These are phyloP conservation scores for Aciculosporium take DNA, from an alignment of 2,329 filamentous ascomycete species.

Conservation along the genomic window DNA sequence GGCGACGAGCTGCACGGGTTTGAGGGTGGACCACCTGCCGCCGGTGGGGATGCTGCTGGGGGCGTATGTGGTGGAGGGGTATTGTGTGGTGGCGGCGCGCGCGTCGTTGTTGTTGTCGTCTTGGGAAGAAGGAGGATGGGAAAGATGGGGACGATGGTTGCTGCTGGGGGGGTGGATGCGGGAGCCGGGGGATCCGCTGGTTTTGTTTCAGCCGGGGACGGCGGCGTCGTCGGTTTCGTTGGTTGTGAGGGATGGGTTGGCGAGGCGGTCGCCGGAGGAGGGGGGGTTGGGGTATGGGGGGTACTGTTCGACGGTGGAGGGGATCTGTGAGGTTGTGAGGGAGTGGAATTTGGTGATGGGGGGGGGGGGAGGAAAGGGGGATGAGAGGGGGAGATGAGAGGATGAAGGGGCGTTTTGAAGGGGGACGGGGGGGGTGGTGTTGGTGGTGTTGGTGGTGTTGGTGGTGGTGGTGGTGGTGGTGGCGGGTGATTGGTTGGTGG, in stretches of 20 bases:
- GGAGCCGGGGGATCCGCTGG: constrained; percentile 21
- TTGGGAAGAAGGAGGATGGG: too few species aligned
- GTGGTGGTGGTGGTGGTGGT: too few species aligned
- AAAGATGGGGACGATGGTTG: too few species aligned
- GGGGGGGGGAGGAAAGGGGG: too few species aligned
- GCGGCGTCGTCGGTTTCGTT: constrained; percentile 23
- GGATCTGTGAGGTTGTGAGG: constrained; percentile 24
- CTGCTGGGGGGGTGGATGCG: constrained; percentile 14
- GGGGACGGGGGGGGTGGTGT: too few species aligned
- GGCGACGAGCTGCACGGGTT: constrained; percentile 16
- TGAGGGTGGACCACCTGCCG: constrained; percentile 18
- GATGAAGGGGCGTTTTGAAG: too few species aligned
- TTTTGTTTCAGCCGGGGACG: constrained; percentile 25
- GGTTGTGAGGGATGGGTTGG: constrained; percentile 23
- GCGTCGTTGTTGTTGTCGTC: too few species aligned
- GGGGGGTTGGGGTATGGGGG: constrained; percentile 28
- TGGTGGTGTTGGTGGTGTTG: too few species aligned
- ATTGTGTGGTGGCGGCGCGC: constrained; percentile 8
- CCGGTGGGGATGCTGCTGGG: constrained; percentile 24
- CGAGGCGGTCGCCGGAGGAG: constrained; percentile 21
- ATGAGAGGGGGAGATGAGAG: too few species aligned
- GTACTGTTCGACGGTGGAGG: constrained; percentile 25
- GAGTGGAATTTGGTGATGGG: too few species aligned
- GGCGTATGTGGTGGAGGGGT: constrained; percentile 17
- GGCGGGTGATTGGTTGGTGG: too few species aligned